phyloP scores from a whole-genome alignment of 352 stramenopile species.

The Phytopythium mirpurense region DNA sequence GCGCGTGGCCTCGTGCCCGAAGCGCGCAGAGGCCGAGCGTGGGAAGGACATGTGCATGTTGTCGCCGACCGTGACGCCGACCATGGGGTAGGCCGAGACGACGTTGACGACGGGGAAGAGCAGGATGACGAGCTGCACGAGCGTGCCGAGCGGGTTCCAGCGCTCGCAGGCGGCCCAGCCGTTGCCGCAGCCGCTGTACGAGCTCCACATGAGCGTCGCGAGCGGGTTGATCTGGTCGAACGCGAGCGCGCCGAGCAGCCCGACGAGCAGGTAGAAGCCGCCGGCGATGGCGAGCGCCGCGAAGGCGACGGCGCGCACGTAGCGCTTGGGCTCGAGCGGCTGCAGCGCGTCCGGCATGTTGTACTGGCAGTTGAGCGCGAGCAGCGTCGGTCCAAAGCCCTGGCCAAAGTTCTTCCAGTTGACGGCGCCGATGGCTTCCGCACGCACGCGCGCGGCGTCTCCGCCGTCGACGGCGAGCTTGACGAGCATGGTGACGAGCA shows the following conservation, averaged over 20 bases:
- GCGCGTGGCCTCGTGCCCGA: conserved; percentile 40
- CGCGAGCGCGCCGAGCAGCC: conserved; percentile 60
- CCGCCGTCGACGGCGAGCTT: conserved; percentile 62
- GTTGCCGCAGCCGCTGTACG: conserved; percentile 77
- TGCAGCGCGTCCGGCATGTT: conserved; percentile 84
- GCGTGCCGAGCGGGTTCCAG: conserved; percentile 41
- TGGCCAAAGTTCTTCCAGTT: conserved; percentile 83
- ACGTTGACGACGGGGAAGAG: conserved; percentile 85
- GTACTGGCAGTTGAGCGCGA: conserved; percentile 87
- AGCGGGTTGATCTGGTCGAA: conserved; percentile 81
- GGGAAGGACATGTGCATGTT: conserved; percentile 85
- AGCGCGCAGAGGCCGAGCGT: conserved; percentile 38
- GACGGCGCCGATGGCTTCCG: conserved; percentile 40
- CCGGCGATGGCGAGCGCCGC: conserved; percentile 55
- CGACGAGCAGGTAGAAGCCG: conserved; percentile 69
- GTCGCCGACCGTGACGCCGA: conserved; percentile 76
- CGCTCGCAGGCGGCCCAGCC: conserved; percentile 52
- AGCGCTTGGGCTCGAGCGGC: conserved; percentile 64
- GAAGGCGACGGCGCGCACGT: conserved; percentile 60
- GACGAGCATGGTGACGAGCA: conserved; percentile 71
- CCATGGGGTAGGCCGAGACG: conserved; percentile 81
- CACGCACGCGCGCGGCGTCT: conserved; percentile 32
- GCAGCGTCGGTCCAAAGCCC: conserved; percentile 70
- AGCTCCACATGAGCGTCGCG: conserved; percentile 74
- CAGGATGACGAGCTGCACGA: conserved; percentile 75